Base-by-base conservation (phyloP, 2,329 filamentous ascomycete genomes). In the Aspergillus luchuensis region DNA sequence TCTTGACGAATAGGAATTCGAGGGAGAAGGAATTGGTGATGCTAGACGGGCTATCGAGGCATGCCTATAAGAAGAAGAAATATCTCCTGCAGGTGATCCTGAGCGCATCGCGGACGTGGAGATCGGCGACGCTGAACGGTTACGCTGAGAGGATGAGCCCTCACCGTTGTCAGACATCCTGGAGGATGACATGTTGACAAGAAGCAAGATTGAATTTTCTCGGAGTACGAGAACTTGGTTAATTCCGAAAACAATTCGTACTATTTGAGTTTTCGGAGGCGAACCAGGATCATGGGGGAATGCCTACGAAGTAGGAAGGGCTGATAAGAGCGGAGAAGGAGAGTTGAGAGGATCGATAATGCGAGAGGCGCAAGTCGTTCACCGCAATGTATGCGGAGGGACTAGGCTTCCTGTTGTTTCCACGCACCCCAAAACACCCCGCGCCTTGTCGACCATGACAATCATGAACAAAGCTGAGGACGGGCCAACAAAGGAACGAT, bases 31-130 rank as follows among this genome's bases (percentile, higher is more conserved):
- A 33, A 88, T 72, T 3, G 84, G 84, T 7, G 84, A 85, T 41
- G 82, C 83, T 41, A 86, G 74, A 50, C 84, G 78, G 53, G 81
- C 82, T n/a, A 80, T 85, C 15, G 83, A 83, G 21, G 80, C 78
- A 58, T 83, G 83, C 71, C 82, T 76, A 43, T 55, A 33, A n/a
- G 77, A 77, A 33, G 80, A 72, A 21, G 80, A 72, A 21, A 80
- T 80, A 28, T 80, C 79, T 48, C 72, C 65, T 23, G 71, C 67
- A 47, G 77, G 76, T 36, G 79, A 80, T 13, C 70, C 71, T 23
- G 75, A 72, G 17, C 69, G 71, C 57, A 65, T 63, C n/a, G 70
- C 66, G 33, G 72, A 70, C 25, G 72, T 67, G 56, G 72, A 66
- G 63, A 76, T 72, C 49, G 71, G 72, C 61, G 74, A 62, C 60